Base-by-base conservation (phyloP, 495 filamentous ascomycete genomes). In the Talaromyces trachyspermus region DNA sequence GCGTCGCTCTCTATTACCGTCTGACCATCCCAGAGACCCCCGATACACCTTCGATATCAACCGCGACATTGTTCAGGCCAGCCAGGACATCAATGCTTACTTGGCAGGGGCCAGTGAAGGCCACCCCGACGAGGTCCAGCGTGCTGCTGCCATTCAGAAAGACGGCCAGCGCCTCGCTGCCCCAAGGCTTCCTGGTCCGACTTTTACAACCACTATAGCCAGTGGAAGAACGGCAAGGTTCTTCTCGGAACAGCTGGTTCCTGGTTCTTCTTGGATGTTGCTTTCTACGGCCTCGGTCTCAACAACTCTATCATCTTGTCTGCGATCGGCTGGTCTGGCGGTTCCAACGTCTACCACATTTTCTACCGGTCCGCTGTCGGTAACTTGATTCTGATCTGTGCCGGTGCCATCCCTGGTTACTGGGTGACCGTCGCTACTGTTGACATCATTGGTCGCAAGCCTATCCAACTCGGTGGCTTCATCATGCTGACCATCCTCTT, bases 31-130 rank as follows among this genome's bases (percentile, higher is more conserved):
- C 89, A 18, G 86, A 90, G 63, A 80, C 88, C 52, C 74, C 29
- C 81, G 85, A 25, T 89, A 87, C 62, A 95, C 88, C 26, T 91
- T 94, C 53, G 87, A 92, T 58, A 79, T 94, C 8, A 71, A 75
- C 30, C 77, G 74, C 25, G 86, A 94, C 55, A 74, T 86, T 27
- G 72, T 84, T 57, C 78, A 88, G 65, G 85, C 74, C 29, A 71
- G 70, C 50, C 74, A 74, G 18, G 85, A 89, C 53, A 76, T 81
- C 49, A 71, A 78, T 52, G 78, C 78, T 10, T 85, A 84, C 57
- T 73, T 84, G 9, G 62, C 60, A 12, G 79, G 79, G 46, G 65
- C 75, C 52, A 36, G 46, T 10, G 77, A 83, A 47, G 81, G 82
- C 50, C 45, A 72, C 27, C 77, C 82, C 7, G 82, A 88, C 52